Evolutionary conservation across 768 basidiomycete genomes (phyloP).

Genomic region (Naganishia vaughanmartiniae): DNA sequence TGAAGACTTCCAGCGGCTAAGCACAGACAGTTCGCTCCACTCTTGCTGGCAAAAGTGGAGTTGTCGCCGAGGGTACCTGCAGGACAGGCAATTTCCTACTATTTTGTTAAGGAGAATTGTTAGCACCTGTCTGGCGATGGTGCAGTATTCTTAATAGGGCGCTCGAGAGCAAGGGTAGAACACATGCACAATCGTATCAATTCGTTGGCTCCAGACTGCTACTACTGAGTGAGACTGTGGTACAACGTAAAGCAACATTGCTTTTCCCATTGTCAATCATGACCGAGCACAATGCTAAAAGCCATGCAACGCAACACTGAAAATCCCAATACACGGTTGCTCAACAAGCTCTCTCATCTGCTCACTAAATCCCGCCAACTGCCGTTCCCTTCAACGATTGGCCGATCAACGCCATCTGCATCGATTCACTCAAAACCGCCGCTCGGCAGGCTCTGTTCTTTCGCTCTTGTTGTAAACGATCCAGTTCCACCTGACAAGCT

Average conservation of each 20-base stretch:
- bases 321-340: neutral
- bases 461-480: slow-evolving; percentile 5
- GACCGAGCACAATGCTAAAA: neutral
- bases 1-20: slow-evolving; percentile 15
- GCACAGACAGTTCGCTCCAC: neutral
- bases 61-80: neutral
- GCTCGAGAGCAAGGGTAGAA: neutral
- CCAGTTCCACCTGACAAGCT: slow-evolving; percentile 6
- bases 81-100: neutral
- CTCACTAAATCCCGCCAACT: too few relatives aligned
- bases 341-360: neutral
- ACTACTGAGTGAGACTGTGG: too few relatives aligned
- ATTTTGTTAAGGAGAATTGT: too few relatives aligned
- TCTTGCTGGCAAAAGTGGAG: slow-evolving; percentile 2
- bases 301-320: neutral
- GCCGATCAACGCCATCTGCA: neutral
- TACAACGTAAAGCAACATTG: neutral
- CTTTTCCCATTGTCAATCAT: neutral
- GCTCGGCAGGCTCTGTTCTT: neutral
- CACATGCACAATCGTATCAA: neutral
- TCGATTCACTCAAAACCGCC: neutral
- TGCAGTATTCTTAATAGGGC: neutral
- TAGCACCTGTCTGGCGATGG: too few relatives aligned
- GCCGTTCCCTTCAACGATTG: neutral
- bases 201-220: too few relatives aligned